Conservation (phyloP, 2,329 filamentous ascomycete genomes). For the Metarhizium album region DNA sequence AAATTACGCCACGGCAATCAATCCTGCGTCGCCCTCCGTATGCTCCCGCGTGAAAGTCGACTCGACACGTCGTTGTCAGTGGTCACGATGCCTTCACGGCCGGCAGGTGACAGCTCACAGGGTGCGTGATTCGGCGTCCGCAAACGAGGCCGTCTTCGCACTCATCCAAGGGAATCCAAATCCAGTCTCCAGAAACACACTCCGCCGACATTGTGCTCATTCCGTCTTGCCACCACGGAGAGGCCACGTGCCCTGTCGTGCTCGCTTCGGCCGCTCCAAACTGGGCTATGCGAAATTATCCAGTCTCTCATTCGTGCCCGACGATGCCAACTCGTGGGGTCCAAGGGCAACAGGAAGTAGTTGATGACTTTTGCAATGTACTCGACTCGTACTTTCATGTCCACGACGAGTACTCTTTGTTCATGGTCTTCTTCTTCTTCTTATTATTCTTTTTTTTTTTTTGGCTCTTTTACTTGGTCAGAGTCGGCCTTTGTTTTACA, state of each 20-base stretch:
- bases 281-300: background rate
- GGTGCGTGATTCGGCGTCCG: background rate
- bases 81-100: slow-evolving; percentile 2
- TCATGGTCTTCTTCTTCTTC: background rate
- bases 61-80: background rate
- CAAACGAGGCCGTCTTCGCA: background rate
- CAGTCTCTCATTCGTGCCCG: slow-evolving; percentile 1
- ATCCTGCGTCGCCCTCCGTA: too few species aligned
- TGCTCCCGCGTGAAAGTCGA: background rate
- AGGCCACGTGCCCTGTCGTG: background rate
- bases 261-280: background rate
- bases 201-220: background rate
- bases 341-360: background rate
- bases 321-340: background rate
- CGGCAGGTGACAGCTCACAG: slow-evolving; percentile 3
- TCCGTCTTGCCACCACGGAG: background rate
- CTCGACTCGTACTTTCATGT: background rate
- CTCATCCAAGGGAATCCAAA: background rate
- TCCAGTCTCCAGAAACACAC: too few species aligned
- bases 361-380: background rate
- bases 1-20: background rate
- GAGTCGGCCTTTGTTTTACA: background rate
- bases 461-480: background rate
- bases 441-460: too few species aligned
- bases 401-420: background rate